A percentile compares a stretch with the other conserved stretches of the same genome.
These are phyloP conservation scores for Delonix regia DNA, from an alignment of 306 rosid genomes.

Conservation along the genomic window DNA sequence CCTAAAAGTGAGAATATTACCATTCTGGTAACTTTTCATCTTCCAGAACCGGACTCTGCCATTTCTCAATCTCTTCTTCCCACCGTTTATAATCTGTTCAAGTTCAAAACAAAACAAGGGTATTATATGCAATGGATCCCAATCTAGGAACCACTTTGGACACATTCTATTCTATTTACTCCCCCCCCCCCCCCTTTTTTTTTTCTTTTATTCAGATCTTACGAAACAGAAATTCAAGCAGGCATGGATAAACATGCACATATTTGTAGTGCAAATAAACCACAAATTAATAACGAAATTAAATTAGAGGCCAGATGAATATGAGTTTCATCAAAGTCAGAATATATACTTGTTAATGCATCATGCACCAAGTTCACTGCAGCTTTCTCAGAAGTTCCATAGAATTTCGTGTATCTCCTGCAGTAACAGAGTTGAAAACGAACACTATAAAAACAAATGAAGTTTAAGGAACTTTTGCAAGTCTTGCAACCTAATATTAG, in stretches of 20 bases:
- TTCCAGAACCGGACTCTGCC: constrained; percentile 89
- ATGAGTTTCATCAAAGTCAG: constrained; percentile 27
- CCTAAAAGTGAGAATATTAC: constrained; percentile 48
- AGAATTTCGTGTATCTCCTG: constrained; percentile 97
- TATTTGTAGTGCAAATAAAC: constrained; percentile 16
- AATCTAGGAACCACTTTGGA: constrained; percentile 22
- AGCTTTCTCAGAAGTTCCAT: constrained; percentile 92
- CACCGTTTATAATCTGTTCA: constrained; percentile 82
- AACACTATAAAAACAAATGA: constrained; percentile 2
- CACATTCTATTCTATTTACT: background rate
- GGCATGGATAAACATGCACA: constrained; percentile 4
- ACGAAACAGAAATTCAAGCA: background rate
- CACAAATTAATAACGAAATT: constrained; percentile 5
- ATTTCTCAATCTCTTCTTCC: constrained; percentile 96
- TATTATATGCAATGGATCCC: constrained; percentile 11
- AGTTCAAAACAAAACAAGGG: constrained; percentile 35
- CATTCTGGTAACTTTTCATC: constrained; percentile 88
- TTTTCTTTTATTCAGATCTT: background rate
- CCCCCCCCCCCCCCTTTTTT: too few relatives aligned
- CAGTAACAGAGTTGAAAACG: constrained; percentile 40
- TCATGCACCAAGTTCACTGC: constrained; percentile 83
- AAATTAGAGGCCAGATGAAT: constrained; percentile 32
- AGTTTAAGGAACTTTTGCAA: constrained; percentile 1
- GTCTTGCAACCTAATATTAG: constrained; percentile 20
- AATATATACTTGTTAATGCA: constrained; percentile 80